Conservation (phyloP, 2,329 filamentous ascomycete genomes). For the Aspergillus fischeri region DNA sequence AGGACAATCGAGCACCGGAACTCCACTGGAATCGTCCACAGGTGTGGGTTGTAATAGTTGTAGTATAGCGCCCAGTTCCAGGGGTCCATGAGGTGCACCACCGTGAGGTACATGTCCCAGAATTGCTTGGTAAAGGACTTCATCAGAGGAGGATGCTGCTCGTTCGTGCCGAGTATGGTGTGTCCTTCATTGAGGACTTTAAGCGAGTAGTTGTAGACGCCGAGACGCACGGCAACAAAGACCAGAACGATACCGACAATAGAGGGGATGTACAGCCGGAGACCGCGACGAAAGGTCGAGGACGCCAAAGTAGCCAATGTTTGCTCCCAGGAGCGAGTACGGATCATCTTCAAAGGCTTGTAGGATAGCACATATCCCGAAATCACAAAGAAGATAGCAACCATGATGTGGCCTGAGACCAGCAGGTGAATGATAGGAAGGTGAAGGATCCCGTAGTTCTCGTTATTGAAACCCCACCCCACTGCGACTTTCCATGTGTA, state of each 20-base stretch:
- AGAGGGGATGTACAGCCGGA: slow-evolving; percentile 42
- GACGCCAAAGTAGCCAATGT: slow-evolving; percentile 39
- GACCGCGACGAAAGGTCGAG: slow-evolving; percentile 41
- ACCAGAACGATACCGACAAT: slow-evolving; percentile 38
- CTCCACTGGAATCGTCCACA: slow-evolving; percentile 46
- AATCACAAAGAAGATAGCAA: slow-evolving; percentile 47
- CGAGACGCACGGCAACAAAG: slow-evolving; percentile 40
- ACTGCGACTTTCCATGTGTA: slow-evolving; percentile 40
- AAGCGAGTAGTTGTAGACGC: slow-evolving; percentile 38
- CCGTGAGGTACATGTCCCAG: slow-evolving; percentile 33
- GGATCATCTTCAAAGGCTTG: slow-evolving; percentile 39
- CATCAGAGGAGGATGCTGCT: slow-evolving; percentile 41
- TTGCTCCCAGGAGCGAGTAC: slow-evolving; percentile 34
- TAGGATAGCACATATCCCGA: slow-evolving; percentile 47
- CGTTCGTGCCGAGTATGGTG: slow-evolving; percentile 38
- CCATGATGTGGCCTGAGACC: slow-evolving; percentile 46
- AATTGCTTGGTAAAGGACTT: slow-evolving; percentile 30
- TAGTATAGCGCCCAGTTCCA: slow-evolving; percentile 39
- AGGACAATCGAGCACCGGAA: slow-evolving; percentile 44
- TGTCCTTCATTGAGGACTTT: slow-evolving; percentile 33
- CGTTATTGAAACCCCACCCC: slow-evolving; percentile 38
- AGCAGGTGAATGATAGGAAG: slow-evolving; percentile 41
- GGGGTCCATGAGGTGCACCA: slow-evolving; percentile 33
- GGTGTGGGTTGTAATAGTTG: slow-evolving; percentile 44
- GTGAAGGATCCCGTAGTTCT: slow-evolving; percentile 39